Evolutionary conservation across 345 rosid genomes (phyloP).

Genomic region (Corchorus capsularis): DNA sequence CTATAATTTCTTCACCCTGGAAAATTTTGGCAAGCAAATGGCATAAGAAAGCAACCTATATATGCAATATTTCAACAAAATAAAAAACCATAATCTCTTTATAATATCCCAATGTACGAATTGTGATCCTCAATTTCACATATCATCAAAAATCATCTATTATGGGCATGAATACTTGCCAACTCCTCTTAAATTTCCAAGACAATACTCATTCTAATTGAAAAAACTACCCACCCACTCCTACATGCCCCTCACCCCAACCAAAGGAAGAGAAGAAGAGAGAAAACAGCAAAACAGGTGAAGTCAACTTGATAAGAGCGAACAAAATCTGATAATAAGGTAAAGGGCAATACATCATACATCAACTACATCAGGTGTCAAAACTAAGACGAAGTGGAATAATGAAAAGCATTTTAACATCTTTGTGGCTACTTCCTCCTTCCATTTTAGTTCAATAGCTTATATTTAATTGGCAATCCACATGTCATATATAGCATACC

Average conservation of each 20-base stretch:
- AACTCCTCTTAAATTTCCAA: not conserved
- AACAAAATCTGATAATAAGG: not conserved
- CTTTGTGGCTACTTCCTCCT: not conserved
- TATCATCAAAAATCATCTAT: not conserved
- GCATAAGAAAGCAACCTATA: slow-evolving; percentile 3
- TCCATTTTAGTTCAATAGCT: not conserved
- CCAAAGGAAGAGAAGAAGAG: not conserved
- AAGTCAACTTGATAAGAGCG: not conserved
- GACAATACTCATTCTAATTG: not conserved
- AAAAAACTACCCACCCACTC: not conserved
- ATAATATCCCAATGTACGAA: not conserved
- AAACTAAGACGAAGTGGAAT: not conserved
- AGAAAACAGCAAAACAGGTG: too few species aligned
- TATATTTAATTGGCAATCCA: not conserved
- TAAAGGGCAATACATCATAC: not conserved
- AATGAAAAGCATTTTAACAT: not conserved
- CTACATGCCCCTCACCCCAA: not conserved
- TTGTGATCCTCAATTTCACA: not conserved
- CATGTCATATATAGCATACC: slow-evolving; percentile 39
- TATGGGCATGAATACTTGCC: not conserved
- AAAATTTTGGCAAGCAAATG: slow-evolving; percentile 20
- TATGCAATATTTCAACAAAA: not conserved
- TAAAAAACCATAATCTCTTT: not conserved
- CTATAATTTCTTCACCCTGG: slow-evolving; percentile 95
- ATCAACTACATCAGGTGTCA: not conserved